Evolutionary conservation across 2,329 filamentous ascomycete species (phyloP), one percentile per base, ranked within the genome.

Genomic region (Podosphaera fusca): DNA sequence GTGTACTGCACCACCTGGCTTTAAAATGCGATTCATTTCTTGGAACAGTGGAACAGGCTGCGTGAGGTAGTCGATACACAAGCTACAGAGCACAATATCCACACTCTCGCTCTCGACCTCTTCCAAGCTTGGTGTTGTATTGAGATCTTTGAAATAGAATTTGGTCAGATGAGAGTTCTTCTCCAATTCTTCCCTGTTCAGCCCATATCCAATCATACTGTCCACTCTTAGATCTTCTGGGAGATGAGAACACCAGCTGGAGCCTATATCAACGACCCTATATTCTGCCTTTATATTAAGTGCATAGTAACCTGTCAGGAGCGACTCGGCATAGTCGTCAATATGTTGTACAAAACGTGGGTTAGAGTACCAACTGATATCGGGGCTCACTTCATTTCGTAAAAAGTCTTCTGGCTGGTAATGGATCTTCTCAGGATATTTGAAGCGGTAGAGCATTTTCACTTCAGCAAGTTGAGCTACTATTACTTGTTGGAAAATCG

Each of bases 301-400:
- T n/a, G 65, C 64, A 62, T 77, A 77, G 64, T 78, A 77, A 2
- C 63, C 59, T 31, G 68, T 66, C 1, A 78, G 62, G 0, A 68
- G 65, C 3, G 64, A 63, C 55, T 76, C 74, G 0, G 74, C 73
- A 4, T 69, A 66, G 47, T 75, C 72, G 60, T 77, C 75, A 61
- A 77, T 77, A 58, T 77, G 75, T 9, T 74, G 74, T 0, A 77
- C 74, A 59, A 76, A 74, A 14, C 74, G 70, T 1, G 74, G 71
- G 12, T 63, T 58, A n/a, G 60, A 58, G 31, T 66, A 66, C 62
- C 61, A 66, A 33, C 58, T 35, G 2, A 59, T 50, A 47, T 65
- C 64, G 12, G 59, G 53, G 2, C 49, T 57, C 54, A 64, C 63
- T 46, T 65, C 61, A 42, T 61, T 54, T 33, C 64, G 57, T 10